Conservation (phyloP, 2,329 filamentous ascomycete genomes). For the Trichoderma hamatum region DNA sequence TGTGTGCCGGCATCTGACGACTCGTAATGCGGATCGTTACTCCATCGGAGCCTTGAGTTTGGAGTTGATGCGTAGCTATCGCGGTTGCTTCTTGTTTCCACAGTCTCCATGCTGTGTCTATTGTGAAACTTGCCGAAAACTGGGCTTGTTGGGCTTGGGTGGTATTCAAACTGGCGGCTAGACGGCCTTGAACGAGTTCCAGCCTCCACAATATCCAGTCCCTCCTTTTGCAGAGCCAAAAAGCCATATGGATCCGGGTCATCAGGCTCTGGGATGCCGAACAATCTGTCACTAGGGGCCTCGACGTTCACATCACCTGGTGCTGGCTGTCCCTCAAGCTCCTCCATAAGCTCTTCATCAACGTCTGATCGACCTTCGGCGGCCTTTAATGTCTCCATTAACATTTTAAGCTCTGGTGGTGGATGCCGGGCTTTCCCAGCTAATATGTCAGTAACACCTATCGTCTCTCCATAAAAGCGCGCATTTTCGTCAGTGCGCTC, state of each 20-base stretch:
- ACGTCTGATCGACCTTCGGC: slow-evolving; percentile 41
- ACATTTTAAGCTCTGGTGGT: slow-evolving; percentile 44
- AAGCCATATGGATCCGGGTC: slow-evolving; percentile 47
- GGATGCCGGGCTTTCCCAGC: slow-evolving; percentile 44
- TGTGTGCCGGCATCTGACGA: slow-evolving; percentile 37
- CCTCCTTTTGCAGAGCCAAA: slow-evolving; percentile 41
- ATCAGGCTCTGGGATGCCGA: slow-evolving; percentile 43
- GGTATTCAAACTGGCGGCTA: slow-evolving; percentile 43
- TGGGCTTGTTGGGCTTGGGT: slow-evolving; percentile 42
- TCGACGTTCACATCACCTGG: slow-evolving; percentile 43
- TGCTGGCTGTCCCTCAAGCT: slow-evolving; percentile 32
- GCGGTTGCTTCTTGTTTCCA: slow-evolving; percentile 30
- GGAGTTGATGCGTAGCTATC: slow-evolving; percentile 31
- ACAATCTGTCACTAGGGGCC: slow-evolving; percentile 35
- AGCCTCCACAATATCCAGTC: slow-evolving; percentile 43
- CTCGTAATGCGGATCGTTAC: slow-evolving; percentile 29
- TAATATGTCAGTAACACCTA: slow-evolving; percentile 37
- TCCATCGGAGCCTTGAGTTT: slow-evolving; percentile 26
- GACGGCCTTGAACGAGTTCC: slow-evolving; percentile 40
- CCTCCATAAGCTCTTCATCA: slow-evolving; percentile 35
- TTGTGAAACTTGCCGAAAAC: slow-evolving; percentile 42
- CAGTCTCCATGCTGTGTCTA: slow-evolving; percentile 35
- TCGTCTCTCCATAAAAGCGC: slow-evolving; percentile 68
- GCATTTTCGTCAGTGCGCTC: slow-evolving; percentile 78
- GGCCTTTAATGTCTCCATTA: slow-evolving; percentile 46